Evolutionary conservation across 2,329 filamentous ascomycete genomes (phyloP).

Genomic region (Monosporascus sp.): DNA sequence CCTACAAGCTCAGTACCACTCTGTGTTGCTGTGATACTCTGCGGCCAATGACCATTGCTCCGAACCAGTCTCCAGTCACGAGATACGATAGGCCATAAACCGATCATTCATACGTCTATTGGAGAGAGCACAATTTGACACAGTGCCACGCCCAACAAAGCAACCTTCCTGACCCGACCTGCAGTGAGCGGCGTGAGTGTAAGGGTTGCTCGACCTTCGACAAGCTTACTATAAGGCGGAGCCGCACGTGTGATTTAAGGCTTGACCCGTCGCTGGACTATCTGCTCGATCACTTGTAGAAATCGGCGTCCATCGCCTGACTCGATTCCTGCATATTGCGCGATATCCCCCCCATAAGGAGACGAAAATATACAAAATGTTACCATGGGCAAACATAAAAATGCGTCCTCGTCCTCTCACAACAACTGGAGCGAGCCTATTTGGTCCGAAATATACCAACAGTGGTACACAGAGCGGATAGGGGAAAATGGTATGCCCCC

Average conservation of each 20-base stretch:
- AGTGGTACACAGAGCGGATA: slow-evolving; percentile 17
- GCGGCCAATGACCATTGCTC: not conserved
- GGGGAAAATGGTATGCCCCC: slow-evolving; percentile 19
- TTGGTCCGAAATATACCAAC: slow-evolving; percentile 16
- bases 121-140: not conserved
- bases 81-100: not conserved
- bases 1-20: not conserved
- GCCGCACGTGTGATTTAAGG: not conserved
- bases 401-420: slow-evolving; percentile 16
- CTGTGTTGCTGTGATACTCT: not conserved
- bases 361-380: slow-evolving; percentile 20
- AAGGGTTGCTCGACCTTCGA: too few relatives aligned
- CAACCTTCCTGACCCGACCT: not conserved
- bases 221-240: not conserved
- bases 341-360: slow-evolving; percentile 14
- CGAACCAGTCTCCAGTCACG: not conserved
- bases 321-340: slow-evolving; percentile 10
- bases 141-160: not conserved
- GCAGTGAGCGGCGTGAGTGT: not conserved
- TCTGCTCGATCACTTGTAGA: slow-evolving; percentile 13
- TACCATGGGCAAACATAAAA: slow-evolving; percentile 22
- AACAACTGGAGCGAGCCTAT: slow-evolving; percentile 21
- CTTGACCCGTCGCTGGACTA: not conserved
- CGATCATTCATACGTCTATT: not conserved
- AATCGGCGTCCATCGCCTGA: slow-evolving; percentile 13